Base-by-base conservation (phyloP, 768 basidiomycete genomes). In the Boletus vermiculosoides region DNA sequence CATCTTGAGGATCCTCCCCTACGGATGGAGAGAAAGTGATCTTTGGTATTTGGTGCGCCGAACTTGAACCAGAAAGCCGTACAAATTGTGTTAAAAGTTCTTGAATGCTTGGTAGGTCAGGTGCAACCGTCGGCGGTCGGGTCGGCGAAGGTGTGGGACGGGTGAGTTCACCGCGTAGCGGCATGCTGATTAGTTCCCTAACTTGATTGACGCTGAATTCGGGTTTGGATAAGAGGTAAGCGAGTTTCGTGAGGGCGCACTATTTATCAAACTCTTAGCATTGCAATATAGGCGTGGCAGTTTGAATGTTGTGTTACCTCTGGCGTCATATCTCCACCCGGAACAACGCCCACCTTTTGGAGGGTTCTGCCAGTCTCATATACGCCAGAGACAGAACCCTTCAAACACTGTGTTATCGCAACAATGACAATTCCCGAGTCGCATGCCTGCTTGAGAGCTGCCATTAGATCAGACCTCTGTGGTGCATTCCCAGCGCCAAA, bases 401-500 rank as follows among this genome's bases (percentile, higher is more conserved):
- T 93, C 16, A 84, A 67, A 67, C 95, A 97, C 66, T 98, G 95
- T 0, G 92, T 87, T 49, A 97, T 94, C 12, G 94, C 92, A 39
- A 98, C 92, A 47, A 98, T 83, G 51, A 96, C 84, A 2, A 95
- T 81, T 11, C 91, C 93, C 1, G 88, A 82, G 54, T 87, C 83
- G 60, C 89, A 91, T 2, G 94, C 93, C 54, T 89, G 86, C 60
- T 84, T 85, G 55, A 97, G 77, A 1, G 84, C 87, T n/a, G 80
- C 71, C 67, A 90, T 80, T 20, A 97, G 73, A 61, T 94, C 93
- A 47, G 78, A 57, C 13, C 90, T 81, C 63, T 92, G 87, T 0
- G 95, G 94, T 11, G 93, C 92, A 71, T 98, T 98, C 0, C 95
- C 95, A 1, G 93, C 86, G 8, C 95, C 95, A 70, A 92, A 98